Conservation (phyloP, 2,329 filamentous ascomycete species). For the Pestalotiopsis sp. region DNA sequence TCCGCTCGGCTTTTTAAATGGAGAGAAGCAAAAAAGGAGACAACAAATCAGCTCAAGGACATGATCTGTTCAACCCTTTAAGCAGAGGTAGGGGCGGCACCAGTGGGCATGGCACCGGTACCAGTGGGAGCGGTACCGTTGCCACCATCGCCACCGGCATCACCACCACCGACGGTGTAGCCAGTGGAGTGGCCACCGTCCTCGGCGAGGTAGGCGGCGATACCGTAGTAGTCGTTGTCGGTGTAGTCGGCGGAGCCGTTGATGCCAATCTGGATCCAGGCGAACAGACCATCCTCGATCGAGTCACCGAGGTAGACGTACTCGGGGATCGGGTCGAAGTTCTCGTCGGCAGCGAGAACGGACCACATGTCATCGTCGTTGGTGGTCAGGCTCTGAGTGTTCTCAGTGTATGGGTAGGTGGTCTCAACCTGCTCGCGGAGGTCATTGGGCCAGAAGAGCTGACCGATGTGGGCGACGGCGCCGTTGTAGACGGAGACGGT, state of each 20-base stretch:
- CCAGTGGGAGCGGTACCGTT: conserved; percentile 2
- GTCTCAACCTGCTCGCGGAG: conserved; percentile 29
- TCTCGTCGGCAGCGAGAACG: conserved; percentile 25
- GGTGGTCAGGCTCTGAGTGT: conserved; percentile 27
- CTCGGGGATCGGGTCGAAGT: conserved; percentile 49
- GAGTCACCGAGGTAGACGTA: conserved; percentile 51
- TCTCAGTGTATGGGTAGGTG: conserved; percentile 28
- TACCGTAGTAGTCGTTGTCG: conserved; percentile 24
- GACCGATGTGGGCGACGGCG: conserved; percentile 31
- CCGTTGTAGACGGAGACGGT: conserved; percentile 27
- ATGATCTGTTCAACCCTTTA: neutral
- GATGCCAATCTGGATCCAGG: conserved; percentile 49
- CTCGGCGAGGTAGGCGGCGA: conserved; percentile 25
- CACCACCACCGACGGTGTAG: conserved; percentile 13
- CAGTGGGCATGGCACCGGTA: neutral
- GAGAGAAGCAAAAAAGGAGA: neutral
- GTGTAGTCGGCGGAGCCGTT: conserved; percentile 37
- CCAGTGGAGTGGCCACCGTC: conserved; percentile 28
- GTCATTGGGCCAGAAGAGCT: conserved; percentile 32
- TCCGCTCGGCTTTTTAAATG: neutral
- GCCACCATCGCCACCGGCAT: conserved; percentile 14
- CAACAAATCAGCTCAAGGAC: neutral
- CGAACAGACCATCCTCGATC: conserved; percentile 45
- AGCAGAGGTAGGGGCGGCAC: neutral
- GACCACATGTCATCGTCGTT: conserved; percentile 34